phyloP scores from a whole-genome alignment of 768 basidiomycete genomes.

The Pleurotus pulmonarius region DNA sequence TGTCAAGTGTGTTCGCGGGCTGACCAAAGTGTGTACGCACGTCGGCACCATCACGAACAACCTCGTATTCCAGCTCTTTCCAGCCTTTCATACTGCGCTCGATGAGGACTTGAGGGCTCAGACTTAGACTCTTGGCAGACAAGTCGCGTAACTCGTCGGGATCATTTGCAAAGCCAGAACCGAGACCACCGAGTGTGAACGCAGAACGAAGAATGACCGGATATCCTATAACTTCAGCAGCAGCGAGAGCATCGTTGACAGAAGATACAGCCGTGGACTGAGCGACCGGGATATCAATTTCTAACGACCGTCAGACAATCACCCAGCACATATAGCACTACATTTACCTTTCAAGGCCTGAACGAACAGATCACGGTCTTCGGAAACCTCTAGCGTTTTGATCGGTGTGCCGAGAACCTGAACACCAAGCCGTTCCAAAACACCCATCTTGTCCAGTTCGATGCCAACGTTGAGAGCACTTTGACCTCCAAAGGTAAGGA shows the following conservation, averaged over 20 bases:
- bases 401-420: conserved; percentile 95
- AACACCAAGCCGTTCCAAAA: conserved; percentile 88
- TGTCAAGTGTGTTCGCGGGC: too few relatives aligned
- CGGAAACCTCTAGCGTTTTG: conserved; percentile 91
- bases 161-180: conserved; percentile 96
- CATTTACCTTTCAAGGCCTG: conserved; percentile 88
- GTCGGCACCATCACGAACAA: conserved; percentile 96
- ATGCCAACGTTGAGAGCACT: conserved; percentile 98
- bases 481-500: conserved; percentile 97
- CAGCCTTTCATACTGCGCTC: conserved; percentile 99
- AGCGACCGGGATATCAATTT: conserved; percentile 95
- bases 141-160: conserved; percentile 93
- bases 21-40: conserved; percentile 40
- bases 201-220: conserved; percentile 97
- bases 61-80: conserved; percentile 99
- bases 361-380: conserved; percentile 94
- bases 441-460: conserved; percentile 93
- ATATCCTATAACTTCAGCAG: conserved; percentile 90
- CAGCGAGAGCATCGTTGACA: conserved; percentile 87
- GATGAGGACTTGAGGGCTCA: conserved; percentile 94
- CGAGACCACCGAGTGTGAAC: conserved; percentile 96
- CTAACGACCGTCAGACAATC: conserved; percentile 34
- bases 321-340: background rate
- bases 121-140: conserved; percentile 83
- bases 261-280: conserved; percentile 96